phyloP scores from a whole-genome alignment of 441 rosid species.

The Pelargonium fulgidum region DNA sequence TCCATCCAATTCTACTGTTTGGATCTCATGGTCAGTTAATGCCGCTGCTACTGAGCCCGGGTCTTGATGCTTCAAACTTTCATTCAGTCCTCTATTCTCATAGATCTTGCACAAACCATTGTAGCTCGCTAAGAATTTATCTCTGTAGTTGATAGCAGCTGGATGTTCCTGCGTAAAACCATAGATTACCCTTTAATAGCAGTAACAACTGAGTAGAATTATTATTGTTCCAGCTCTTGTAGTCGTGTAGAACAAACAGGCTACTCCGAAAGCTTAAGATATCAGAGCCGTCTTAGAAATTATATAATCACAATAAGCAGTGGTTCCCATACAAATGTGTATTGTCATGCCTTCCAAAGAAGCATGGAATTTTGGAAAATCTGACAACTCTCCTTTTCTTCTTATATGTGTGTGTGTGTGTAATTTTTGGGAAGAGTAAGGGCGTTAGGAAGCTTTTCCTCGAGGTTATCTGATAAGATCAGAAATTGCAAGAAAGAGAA shows the following conservation, averaged over 20 bases:
- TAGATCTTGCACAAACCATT: conserved; percentile 44
- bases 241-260: too few species aligned
- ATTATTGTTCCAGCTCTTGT: too few species aligned
- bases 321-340: too few species aligned
- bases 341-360: too few species aligned
- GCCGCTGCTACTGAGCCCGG: conserved; percentile 6
- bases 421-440: too few species aligned
- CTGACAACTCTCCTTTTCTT: too few species aligned
- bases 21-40: conserved; percentile 27
- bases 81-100: conserved; percentile 30
- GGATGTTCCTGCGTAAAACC: conserved; percentile 54
- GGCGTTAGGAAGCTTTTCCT: too few species aligned
- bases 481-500: not conserved
- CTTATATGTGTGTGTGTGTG: too few species aligned
- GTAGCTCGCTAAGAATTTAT: conserved; percentile 40
- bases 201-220: not conserved
- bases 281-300: not conserved
- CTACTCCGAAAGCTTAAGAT: not conserved
- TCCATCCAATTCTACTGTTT: conserved; percentile 31
- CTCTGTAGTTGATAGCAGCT: conserved; percentile 44
- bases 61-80: conserved; percentile 25
- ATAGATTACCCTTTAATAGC: not conserved
- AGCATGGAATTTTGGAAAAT: too few species aligned
- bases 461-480: not conserved
- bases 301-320: too few species aligned